Evolutionary conservation across 106 monocot genomes (phyloP), one percentile per base, ranked within the genome.

Genomic region (Dactylorhiza incarnata): DNA sequence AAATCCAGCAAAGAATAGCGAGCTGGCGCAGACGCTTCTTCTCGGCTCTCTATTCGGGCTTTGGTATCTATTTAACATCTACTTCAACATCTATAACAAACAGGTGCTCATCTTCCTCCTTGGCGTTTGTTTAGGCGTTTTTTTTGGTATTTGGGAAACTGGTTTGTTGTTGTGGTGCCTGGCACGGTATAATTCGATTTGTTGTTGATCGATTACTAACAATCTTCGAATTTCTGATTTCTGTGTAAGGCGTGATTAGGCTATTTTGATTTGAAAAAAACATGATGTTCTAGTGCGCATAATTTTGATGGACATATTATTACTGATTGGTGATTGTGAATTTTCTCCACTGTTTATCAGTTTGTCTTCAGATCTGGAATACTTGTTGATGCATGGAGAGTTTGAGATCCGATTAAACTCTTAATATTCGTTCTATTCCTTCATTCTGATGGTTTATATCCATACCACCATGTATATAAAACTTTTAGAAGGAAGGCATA

Each of bases 1-100:
- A 8, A 61, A 62, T 29, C 26, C 29, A 29, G 50, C 59, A 10
- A 37, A 47, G 74, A 46, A 7, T 7, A 68, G 65, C 58, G 58
- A 22, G 3, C 5, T 89, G 67, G 6, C 45, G 37, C 69, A 85
- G 75, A 84, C 85, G 68, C 55, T 92, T 79, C 76, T 77, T 71
- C 89, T 92, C 12, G 92, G 83, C 19, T 29, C 74, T 0, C 74
- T 92, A 23, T 92, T 92, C 43, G 89, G 85, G 20, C 70, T 87
- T 59, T 92, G 92, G 92, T 85, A 85, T 50, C 75, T 89, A 20
- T 92, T 92, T 74, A 92, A 92, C 58, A 89, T 92, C 77, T 92
- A 92, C 87, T 92, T 92, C 85, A 92, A 92, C 80, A 86, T 86
- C 49, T 86, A 83, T 45, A 83, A 86, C 70, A 86, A 86, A 65